These are phyloP conservation scores for Glonium stellatum DNA, from an alignment of 495 filamentous ascomycete species.

Conservation along the genomic window DNA sequence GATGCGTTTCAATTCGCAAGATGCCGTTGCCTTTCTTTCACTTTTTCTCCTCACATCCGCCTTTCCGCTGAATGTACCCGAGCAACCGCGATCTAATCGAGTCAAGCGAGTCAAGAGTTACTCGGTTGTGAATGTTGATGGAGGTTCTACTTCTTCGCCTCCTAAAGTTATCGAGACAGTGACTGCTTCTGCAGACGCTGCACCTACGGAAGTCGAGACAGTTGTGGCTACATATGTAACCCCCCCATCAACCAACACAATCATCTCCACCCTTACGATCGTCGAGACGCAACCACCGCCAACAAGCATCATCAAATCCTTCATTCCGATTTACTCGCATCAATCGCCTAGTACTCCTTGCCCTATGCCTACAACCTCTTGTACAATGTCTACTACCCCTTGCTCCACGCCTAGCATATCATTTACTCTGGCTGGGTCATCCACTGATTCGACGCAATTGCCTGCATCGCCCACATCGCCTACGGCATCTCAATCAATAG, in stretches of 20 bases:
- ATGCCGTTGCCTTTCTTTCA: background rate
- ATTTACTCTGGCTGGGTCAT: background rate
- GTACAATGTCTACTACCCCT: background rate
- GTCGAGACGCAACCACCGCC: background rate
- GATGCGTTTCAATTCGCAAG: constrained; percentile 1
- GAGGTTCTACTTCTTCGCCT: background rate
- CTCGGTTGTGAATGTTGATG: constrained; percentile 3
- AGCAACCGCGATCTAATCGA: background rate
- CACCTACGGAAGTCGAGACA: background rate
- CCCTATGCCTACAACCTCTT: background rate
- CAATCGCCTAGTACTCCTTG: too few species aligned
- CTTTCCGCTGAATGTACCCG: background rate
- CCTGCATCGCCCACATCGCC: background rate
- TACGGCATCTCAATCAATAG: background rate
- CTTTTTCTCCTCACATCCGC: background rate
- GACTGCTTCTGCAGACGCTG: background rate
- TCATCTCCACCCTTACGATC: background rate
- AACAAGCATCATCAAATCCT: too few species aligned
- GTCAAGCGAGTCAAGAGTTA: background rate
- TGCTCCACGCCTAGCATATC: background rate
- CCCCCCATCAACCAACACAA: background rate
- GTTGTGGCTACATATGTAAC: background rate
- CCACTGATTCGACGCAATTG: background rate
- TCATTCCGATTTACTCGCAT: too few species aligned
- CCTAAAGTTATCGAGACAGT: background rate